Conservation (phyloP, 345 rosid species). For the Erysimum cheiranthoides region DNA sequence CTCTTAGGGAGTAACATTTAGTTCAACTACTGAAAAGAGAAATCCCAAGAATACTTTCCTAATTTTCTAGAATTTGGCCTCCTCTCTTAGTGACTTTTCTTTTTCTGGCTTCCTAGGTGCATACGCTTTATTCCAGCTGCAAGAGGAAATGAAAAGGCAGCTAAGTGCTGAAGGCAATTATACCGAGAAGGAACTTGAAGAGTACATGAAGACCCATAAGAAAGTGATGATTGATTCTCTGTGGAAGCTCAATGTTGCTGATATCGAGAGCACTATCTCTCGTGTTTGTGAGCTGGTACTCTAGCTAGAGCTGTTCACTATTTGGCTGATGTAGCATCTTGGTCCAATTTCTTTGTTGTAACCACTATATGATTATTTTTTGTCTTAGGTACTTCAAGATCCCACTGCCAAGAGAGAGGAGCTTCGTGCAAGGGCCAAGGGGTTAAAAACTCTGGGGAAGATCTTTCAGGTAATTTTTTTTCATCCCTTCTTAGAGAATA, state of each 20-base stretch:
- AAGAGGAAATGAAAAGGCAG: conserved; percentile 98
- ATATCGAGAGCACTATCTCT: conserved; percentile 90
- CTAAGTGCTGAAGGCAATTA: conserved; percentile 88
- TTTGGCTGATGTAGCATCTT: conserved; percentile 32
- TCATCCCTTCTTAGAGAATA: neutral
- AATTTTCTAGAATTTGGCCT: conserved; percentile 22
- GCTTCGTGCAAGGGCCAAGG: conserved; percentile 90
- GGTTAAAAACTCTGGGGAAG: conserved; percentile 90
- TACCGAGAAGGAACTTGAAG: conserved; percentile 93
- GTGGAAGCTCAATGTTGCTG: conserved; percentile 99
- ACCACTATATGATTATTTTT: neutral
- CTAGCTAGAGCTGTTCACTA: conserved; percentile 33
- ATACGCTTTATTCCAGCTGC: conserved; percentile 93
- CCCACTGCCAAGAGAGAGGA: conserved; percentile 83
- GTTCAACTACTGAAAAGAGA: conserved; percentile 11
- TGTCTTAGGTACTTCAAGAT: conserved; percentile 91
- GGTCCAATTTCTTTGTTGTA: conserved; percentile 27
- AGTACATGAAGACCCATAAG: conserved; percentile 85
- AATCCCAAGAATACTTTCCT: conserved; percentile 15
- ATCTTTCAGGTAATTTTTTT: conserved; percentile 76
- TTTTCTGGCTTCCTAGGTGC: conserved; percentile 65
- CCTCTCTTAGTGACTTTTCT: conserved; percentile 23
- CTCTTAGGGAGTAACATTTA: conserved; percentile 1
- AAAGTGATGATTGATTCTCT: conserved; percentile 91
- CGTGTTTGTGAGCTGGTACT: conserved; percentile 96